A percentile compares a stretch with the other conserved stretches of the same genome.
Conservation (phyloP, 345 rosid genomes). For the Dipteronia sinensis region DNA sequence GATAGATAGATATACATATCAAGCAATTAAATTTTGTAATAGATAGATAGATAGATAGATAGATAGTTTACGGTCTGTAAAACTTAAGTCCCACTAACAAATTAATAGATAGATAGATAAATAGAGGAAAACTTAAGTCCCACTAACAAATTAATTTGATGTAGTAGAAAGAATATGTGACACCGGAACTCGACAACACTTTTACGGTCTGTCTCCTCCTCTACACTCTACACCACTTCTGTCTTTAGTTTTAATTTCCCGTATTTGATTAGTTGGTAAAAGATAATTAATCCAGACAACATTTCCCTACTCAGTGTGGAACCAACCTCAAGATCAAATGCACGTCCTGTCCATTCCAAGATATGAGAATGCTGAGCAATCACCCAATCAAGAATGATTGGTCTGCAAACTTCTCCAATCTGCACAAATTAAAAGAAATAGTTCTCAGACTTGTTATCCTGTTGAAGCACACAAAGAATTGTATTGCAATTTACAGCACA, state of each 20-base stretch:
- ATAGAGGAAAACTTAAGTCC: too few relatives aligned
- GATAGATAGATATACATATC: too few relatives aligned
- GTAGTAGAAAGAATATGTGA: background rate
- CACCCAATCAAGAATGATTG: slow-evolving; percentile 93
- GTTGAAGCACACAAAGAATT: slow-evolving; percentile 10
- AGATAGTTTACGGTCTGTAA: too few relatives aligned
- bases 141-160: background rate
- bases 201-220: background rate
- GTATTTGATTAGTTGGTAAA: background rate
- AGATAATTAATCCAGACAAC: background rate
- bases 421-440: slow-evolving; percentile 34
- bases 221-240: background rate
- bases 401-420: slow-evolving; percentile 71
- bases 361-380: slow-evolving; percentile 89
- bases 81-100: too few relatives aligned
- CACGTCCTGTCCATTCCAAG: slow-evolving; percentile 92
- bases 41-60: too few relatives aligned
- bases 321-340: slow-evolving; percentile 88
- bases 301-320: slow-evolving; percentile 15
- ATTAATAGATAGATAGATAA: background rate
- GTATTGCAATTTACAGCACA: background rate
- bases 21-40: too few relatives aligned
- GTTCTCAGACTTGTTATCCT: slow-evolving; percentile 1
- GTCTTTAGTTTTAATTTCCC: background rate
- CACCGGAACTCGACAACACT: background rate